Percentiles rank a stretch among this genome's conserved stretches.
phyloP scores from a whole-genome alignment of 1,139 yeast species.

The Candida sanyaensis region DNA sequence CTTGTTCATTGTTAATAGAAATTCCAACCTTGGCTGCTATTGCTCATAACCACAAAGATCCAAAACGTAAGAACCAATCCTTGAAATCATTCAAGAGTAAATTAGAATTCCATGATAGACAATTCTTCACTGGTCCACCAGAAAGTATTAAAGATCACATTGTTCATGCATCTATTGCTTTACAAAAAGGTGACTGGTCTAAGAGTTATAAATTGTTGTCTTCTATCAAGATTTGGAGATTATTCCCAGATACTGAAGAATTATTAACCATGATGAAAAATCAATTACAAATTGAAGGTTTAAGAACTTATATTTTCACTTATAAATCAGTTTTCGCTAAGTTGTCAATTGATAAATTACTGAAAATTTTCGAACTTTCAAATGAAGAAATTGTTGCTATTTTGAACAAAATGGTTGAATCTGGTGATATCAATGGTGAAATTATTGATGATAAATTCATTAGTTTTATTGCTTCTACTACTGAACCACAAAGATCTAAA shows the following conservation, averaged over 20 bases:
- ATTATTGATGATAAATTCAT: conserved; percentile 56
- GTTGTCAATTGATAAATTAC: conserved; percentile 67
- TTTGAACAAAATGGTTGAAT: conserved; percentile 72
- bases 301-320: conserved; percentile 86
- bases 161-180: conserved; percentile 88
- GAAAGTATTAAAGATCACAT: conserved; percentile 94
- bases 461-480: conserved; percentile 56
- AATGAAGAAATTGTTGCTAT: conserved; percentile 58
- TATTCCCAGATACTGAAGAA: conserved; percentile 68
- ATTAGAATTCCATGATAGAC: conserved; percentile 91
- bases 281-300: conserved; percentile 86
- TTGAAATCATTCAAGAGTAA: conserved; percentile 89
- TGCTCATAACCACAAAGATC: conserved; percentile 45
- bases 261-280: conserved; percentile 70
- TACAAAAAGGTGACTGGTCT: conserved; percentile 90
- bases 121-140: conserved; percentile 96
- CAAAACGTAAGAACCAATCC: conserved; percentile 59
- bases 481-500: conserved; percentile 79
- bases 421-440: conserved; percentile 69
- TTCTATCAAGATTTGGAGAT: conserved; percentile 85
- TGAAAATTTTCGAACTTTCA: conserved; percentile 66
- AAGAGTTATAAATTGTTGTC: conserved; percentile 71
- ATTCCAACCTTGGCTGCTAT: conserved; percentile 72
- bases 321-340: conserved; percentile 77
- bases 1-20: conserved; percentile 87